Conservation (phyloP, 2,329 filamentous ascomycete genomes). For the Stagonosporopsis chrysanthemi region DNA sequence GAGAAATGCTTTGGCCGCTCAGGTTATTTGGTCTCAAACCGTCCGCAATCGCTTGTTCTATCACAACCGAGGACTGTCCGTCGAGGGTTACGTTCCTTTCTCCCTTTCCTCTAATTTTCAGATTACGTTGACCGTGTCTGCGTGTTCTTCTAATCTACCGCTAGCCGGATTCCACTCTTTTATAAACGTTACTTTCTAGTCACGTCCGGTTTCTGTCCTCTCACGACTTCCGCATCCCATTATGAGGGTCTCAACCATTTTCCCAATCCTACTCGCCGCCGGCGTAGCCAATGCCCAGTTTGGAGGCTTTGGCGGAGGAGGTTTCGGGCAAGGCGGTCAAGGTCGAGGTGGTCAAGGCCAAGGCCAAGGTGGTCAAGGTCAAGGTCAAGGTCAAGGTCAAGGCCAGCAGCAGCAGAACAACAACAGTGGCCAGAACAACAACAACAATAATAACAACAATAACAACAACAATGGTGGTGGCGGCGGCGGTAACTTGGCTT, state of each 20-base stretch:
- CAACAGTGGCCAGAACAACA: constrained; percentile 19
- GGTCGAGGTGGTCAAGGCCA: constrained; percentile 13
- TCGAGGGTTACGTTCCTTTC: constrained; percentile 53
- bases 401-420: constrained; percentile 23
- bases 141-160: constrained; percentile 48
- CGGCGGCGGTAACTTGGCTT: constrained; percentile 27
- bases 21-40: constrained; percentile 39
- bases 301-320: constrained; percentile 17
- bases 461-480: constrained; percentile 20
- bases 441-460: constrained; percentile 14
- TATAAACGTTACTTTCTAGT: constrained; percentile 31
- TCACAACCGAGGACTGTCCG: constrained; percentile 37
- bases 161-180: constrained; percentile 51
- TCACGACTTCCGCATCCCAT: constrained; percentile 18
- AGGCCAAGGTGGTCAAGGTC: too few species aligned
- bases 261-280: constrained; percentile 45
- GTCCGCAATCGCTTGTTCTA: constrained; percentile 45
- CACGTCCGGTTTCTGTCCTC: constrained; percentile 10
- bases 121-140: constrained; percentile 54
- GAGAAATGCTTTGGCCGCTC: constrained; percentile 36
- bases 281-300: constrained; percentile 47
- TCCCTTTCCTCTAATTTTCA: constrained; percentile 48
- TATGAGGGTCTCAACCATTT: constrained; percentile 48
- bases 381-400: too few species aligned
- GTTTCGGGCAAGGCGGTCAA: constrained; percentile 5